Evolutionary conservation across 495 filamentous ascomycete genomes (phyloP).

Genomic region (Hypoxylon lienhwacheense): DNA sequence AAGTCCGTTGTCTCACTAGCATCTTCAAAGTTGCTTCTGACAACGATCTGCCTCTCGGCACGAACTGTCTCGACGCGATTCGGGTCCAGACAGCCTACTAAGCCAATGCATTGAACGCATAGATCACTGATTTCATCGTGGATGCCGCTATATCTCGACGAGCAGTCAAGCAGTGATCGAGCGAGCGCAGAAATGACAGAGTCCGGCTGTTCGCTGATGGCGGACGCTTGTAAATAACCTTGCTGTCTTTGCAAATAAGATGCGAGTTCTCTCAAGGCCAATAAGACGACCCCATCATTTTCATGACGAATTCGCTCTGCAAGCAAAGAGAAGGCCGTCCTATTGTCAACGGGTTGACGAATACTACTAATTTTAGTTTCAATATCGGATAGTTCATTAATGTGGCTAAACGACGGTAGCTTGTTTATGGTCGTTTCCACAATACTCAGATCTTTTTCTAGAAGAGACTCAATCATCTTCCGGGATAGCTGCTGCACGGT

Average conservation of each 20-base stretch:
- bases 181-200: slow-evolving; percentile 68
- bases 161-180: slow-evolving; percentile 79
- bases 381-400: slow-evolving; percentile 67
- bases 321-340: slow-evolving; percentile 68
- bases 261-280: slow-evolving; percentile 75
- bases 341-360: slow-evolving; percentile 57
- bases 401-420: slow-evolving; percentile 76
- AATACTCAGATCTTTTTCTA: slow-evolving; percentile 60
- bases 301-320: slow-evolving; percentile 75
- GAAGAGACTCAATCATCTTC: slow-evolving; percentile 63
- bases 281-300: slow-evolving; percentile 77
- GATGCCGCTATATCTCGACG: slow-evolving; percentile 72
- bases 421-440: slow-evolving; percentile 66
- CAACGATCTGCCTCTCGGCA: slow-evolving; percentile 75
- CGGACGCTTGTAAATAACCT: slow-evolving; percentile 76
- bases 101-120: slow-evolving; percentile 76
- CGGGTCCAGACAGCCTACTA: slow-evolving; percentile 88
- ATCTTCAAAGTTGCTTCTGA: slow-evolving; percentile 80
- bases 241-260: slow-evolving; percentile 73
- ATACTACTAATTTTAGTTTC: slow-evolving; percentile 64
- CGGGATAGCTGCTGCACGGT: slow-evolving; percentile 59
- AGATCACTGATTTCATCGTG: slow-evolving; percentile 67
- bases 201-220: slow-evolving; percentile 84
- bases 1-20: slow-evolving; percentile 83
- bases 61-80: slow-evolving; percentile 81